phyloP scores from a whole-genome alignment of 2,329 filamentous ascomycete species.

The Acarospora socialis region DNA sequence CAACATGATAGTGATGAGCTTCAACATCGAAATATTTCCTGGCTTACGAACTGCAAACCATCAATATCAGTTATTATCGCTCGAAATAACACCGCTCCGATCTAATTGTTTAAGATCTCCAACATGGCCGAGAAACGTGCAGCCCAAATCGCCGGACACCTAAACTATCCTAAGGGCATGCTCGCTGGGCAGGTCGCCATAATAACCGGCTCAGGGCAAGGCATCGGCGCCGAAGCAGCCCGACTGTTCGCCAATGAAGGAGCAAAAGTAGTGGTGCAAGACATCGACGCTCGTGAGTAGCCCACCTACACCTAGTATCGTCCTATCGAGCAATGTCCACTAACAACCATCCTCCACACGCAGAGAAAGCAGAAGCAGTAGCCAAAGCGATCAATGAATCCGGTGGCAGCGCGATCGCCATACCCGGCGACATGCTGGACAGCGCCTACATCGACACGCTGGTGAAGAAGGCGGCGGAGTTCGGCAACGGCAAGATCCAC shows the following conservation, averaged over 20 bases:
- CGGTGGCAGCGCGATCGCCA: conserved; percentile 44
- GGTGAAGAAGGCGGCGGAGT: conserved; percentile 61
- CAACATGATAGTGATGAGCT: too few relatives aligned
- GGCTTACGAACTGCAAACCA: too few relatives aligned
- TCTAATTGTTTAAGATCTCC: conserved; percentile 7
- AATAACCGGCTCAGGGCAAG: conserved; percentile 74
- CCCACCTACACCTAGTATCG: conserved; percentile 5
- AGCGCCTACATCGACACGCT: conserved; percentile 54
- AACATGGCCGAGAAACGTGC: conserved; percentile 41
- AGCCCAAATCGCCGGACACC: conserved; percentile 59
- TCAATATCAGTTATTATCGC: background rate
- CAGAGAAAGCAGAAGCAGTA: conserved; percentile 55
- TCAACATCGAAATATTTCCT: background rate
- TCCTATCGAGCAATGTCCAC: background rate
- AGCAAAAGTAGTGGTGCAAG: conserved; percentile 67
- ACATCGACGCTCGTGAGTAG: conserved; percentile 57
- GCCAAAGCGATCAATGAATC: conserved; percentile 54
- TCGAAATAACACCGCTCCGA: background rate
- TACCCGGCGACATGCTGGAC: conserved; percentile 64
- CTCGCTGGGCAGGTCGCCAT: conserved; percentile 71
- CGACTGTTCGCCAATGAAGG: conserved; percentile 77
- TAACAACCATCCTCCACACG: conserved; percentile 10
- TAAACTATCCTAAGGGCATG: conserved; percentile 70
- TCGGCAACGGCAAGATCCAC: conserved; percentile 77
- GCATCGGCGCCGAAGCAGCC: conserved; percentile 75